Evolutionary conservation across 176 grass and related monocot genomes (phyloP).

Genomic region (Dactylis glomerata): DNA sequence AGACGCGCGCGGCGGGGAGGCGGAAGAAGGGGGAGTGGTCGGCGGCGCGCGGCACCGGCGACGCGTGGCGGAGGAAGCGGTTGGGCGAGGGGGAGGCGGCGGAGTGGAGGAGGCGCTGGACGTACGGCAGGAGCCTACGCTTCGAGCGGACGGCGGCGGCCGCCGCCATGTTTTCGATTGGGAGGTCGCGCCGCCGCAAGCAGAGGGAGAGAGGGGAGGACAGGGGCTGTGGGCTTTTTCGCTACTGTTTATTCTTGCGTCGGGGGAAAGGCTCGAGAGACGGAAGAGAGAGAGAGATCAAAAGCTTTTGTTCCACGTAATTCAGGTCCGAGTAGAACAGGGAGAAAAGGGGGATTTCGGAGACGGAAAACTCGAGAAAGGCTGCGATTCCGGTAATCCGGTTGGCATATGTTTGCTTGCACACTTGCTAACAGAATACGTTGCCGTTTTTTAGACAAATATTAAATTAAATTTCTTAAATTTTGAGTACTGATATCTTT

Average conservation of each 20-base stretch:
- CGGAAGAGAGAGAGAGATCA: neutral
- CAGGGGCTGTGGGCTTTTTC: neutral
- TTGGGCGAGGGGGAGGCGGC: slow-evolving; percentile 28
- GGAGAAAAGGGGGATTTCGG: neutral
- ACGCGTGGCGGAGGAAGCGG: slow-evolving; percentile 78
- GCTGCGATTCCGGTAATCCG: neutral
- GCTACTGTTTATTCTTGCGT: slow-evolving; percentile 36
- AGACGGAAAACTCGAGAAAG: neutral
- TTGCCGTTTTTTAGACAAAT: neutral
- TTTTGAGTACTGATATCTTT: too few relatives aligned
- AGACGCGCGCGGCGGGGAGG: slow-evolving; percentile 58
- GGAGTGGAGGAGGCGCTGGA: slow-evolving; percentile 43
- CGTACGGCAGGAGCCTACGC: slow-evolving; percentile 34
- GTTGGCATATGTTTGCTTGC: neutral
- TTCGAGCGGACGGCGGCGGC: slow-evolving; percentile 29
- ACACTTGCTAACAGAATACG: neutral
- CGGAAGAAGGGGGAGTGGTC: slow-evolving; percentile 73
- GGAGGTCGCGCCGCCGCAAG: slow-evolving; percentile 42
- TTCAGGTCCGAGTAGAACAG: neutral
- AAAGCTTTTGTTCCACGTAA: neutral
- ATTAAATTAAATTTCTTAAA: too few relatives aligned
- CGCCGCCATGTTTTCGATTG: slow-evolving; percentile 40
- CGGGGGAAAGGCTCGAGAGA: neutral
- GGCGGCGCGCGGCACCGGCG: slow-evolving; percentile 37
- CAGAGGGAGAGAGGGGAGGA: neutral